These are phyloP conservation scores for Ogataea angusta DNA, from an alignment of 805 yeast genomes.

Conservation along the genomic window DNA sequence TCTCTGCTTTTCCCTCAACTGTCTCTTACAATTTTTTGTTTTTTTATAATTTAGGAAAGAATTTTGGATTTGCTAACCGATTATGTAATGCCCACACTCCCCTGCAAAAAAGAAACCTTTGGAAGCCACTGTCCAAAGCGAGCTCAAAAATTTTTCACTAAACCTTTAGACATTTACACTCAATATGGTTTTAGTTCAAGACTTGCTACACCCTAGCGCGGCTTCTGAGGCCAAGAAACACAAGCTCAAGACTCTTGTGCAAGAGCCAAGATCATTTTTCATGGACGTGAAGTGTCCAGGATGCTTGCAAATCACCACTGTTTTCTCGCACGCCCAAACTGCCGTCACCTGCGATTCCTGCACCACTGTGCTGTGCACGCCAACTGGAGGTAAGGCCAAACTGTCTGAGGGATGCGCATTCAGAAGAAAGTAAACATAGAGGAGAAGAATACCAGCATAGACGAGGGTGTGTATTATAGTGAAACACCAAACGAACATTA, in stretches of 20 bases:
- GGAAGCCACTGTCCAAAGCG: neutral
- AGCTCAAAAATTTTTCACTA: slow-evolving; percentile 20
- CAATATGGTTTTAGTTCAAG: slow-evolving; percentile 90
- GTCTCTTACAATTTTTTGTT: neutral
- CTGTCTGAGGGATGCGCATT: slow-evolving; percentile 99
- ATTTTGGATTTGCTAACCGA: slow-evolving; percentile 1
- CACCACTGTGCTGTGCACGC: slow-evolving; percentile 96
- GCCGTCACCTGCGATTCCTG: slow-evolving; percentile 99
- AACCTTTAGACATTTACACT: slow-evolving; percentile 3
- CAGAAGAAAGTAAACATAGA: slow-evolving; percentile 84
- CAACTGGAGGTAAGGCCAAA: slow-evolving; percentile 99
- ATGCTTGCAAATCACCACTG: slow-evolving; percentile 98
- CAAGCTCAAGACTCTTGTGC: slow-evolving; percentile 97
- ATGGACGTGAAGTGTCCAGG: slow-evolving; percentile 99
- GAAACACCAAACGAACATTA: slow-evolving; percentile 1
- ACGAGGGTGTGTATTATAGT: slow-evolving; percentile 11
- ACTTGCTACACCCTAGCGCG: slow-evolving; percentile 96
- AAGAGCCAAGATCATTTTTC: slow-evolving; percentile 97
- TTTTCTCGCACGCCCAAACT: slow-evolving; percentile 99
- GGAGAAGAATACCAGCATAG: slow-evolving; percentile 9
- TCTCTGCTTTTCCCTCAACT: neutral
- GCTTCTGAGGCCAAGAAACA: slow-evolving; percentile 95
- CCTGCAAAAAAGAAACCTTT: neutral
- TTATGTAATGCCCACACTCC: slow-evolving; percentile 1
- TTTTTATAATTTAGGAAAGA: neutral